Percentiles rank a stretch among this genome's conserved stretches.
phyloP scores from a whole-genome alignment of 352 stramenopile species.

The Phytophthora boehmeriae region DNA sequence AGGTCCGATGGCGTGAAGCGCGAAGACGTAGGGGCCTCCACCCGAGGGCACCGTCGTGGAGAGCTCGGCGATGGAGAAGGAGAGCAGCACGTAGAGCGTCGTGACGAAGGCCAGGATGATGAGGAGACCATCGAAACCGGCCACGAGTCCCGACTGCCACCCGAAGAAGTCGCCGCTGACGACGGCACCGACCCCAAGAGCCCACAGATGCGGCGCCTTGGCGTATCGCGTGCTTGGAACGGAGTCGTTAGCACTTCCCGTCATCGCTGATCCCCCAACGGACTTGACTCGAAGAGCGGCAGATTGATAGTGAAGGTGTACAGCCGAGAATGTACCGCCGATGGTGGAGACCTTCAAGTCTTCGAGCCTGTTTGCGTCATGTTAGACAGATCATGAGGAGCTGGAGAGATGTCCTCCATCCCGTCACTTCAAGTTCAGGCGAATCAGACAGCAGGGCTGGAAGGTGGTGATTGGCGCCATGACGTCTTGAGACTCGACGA shows the following conservation, averaged over 20 bases:
- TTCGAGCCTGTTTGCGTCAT: slow-evolving; percentile 4
- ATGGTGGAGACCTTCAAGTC: not conserved
- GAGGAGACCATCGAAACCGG: slow-evolving; percentile 63
- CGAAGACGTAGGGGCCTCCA: slow-evolving; percentile 70
- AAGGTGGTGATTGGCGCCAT: slow-evolving; percentile 8
- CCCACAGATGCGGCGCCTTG: slow-evolving; percentile 61
- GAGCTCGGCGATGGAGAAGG: slow-evolving; percentile 75
- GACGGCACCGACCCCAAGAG: slow-evolving; percentile 57
- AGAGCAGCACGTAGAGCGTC: slow-evolving; percentile 66
- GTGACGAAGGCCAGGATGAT: slow-evolving; percentile 64
- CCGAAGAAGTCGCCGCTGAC: slow-evolving; percentile 70
- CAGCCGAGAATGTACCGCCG: slow-evolving; percentile 8
- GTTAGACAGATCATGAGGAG: slow-evolving; percentile 6
- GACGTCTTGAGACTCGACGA: not conserved
- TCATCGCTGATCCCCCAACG: slow-evolving; percentile 7
- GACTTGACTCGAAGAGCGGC: slow-evolving; percentile 5
- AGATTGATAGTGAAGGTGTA: slow-evolving; percentile 15
- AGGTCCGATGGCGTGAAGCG: slow-evolving; percentile 60
- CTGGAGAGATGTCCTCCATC: slow-evolving; percentile 24
- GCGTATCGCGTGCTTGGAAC: slow-evolving; percentile 40
- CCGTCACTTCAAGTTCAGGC: slow-evolving; percentile 21
- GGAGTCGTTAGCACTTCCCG: slow-evolving; percentile 18
- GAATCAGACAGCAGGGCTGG: slow-evolving; percentile 4
- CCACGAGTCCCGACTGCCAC: slow-evolving; percentile 59
- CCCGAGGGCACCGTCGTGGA: slow-evolving; percentile 59